Conservation (phyloP, 768 basidiomycete species). For the Xerocomus spinulosus region DNA sequence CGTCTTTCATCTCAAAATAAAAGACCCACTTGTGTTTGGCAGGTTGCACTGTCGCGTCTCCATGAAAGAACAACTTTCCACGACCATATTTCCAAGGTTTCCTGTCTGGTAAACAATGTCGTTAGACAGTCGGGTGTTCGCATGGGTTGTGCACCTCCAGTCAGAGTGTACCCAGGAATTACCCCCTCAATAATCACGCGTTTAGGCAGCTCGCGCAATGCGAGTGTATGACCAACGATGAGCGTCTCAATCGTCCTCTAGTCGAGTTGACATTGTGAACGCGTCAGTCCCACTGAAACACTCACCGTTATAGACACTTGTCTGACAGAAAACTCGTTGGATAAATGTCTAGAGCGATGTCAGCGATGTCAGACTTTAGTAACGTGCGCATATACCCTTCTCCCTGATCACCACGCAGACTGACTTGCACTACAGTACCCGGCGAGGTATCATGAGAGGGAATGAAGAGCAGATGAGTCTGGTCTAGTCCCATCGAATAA, state of each 20-base stretch:
- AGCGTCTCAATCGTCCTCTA: constrained; percentile 26
- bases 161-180: constrained; percentile 15
- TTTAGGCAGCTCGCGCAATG: constrained; percentile 11
- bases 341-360: constrained; percentile 8
- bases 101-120: constrained; percentile 11
- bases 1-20: constrained; percentile 9
- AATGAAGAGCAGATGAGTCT: constrained; percentile 24
- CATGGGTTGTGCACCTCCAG: constrained; percentile 15
- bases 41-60: constrained; percentile 10
- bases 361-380: not conserved
- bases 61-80: constrained; percentile 25
- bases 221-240: constrained; percentile 17
- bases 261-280: not conserved
- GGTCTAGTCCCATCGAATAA: constrained; percentile 18
- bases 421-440: constrained; percentile 25
- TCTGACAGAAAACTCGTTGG: constrained; percentile 4
- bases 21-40: constrained; percentile 30
- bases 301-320: constrained; percentile 21
- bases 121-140: constrained; percentile 1
- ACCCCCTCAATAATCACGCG: constrained; percentile 10
- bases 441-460: constrained; percentile 4
- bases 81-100: constrained; percentile 29
- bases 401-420: constrained; percentile 13
- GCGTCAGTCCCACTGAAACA: not conserved
- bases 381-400: constrained; percentile 19